Percentiles rank a stretch among this genome's conserved stretches.
Evolutionary conservation across 2,329 filamentous ascomycete genomes (phyloP).

Genomic region (Esteya vermicola): DNA sequence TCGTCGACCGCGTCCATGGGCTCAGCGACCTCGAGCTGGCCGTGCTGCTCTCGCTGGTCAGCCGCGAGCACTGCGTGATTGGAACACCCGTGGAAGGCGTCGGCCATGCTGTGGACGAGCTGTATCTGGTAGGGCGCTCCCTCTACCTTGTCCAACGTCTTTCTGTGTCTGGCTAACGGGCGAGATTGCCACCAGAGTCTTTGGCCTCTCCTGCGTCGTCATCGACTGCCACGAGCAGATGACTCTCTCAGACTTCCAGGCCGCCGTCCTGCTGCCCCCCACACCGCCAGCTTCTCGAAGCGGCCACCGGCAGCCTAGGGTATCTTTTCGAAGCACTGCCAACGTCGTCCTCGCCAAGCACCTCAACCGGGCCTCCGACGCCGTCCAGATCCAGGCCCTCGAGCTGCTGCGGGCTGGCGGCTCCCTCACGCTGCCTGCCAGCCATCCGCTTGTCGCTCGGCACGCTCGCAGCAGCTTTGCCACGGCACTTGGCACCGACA

Average conservation of each 20-base stretch:
- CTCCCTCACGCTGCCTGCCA: slow-evolving; percentile 63
- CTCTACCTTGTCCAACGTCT: too few relatives aligned
- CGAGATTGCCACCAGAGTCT: slow-evolving; percentile 54
- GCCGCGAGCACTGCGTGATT: slow-evolving; percentile 78
- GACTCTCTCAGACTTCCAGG: slow-evolving; percentile 68
- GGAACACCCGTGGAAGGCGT: slow-evolving; percentile 51
- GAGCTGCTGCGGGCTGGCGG: slow-evolving; percentile 69
- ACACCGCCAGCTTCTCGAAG: too few relatives aligned
- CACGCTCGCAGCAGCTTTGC: too few relatives aligned
- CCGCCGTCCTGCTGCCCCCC: slow-evolving; percentile 45
- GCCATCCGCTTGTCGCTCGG: too few relatives aligned
- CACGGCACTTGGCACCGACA: too few relatives aligned
- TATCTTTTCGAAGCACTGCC: slow-evolving; percentile 36
- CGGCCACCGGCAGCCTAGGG: too few relatives aligned
- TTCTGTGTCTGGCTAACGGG: not conserved
- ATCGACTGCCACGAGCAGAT: slow-evolving; percentile 60
- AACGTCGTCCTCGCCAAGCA: slow-evolving; percentile 74
- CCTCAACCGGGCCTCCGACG: slow-evolving; percentile 56
- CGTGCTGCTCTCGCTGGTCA: slow-evolving; percentile 64
- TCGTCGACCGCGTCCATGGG: slow-evolving; percentile 57
- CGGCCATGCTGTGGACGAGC: slow-evolving; percentile 56
- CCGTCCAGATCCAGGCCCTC: slow-evolving; percentile 68
- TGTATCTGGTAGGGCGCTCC: slow-evolving; percentile 44
- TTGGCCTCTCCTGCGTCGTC: slow-evolving; percentile 55
- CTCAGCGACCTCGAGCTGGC: slow-evolving; percentile 84